A percentile compares a stretch with the other conserved stretches of the same genome.
phyloP scores from a whole-genome alignment of 768 basidiomycete species.

The Filobasidium floriforme region DNA sequence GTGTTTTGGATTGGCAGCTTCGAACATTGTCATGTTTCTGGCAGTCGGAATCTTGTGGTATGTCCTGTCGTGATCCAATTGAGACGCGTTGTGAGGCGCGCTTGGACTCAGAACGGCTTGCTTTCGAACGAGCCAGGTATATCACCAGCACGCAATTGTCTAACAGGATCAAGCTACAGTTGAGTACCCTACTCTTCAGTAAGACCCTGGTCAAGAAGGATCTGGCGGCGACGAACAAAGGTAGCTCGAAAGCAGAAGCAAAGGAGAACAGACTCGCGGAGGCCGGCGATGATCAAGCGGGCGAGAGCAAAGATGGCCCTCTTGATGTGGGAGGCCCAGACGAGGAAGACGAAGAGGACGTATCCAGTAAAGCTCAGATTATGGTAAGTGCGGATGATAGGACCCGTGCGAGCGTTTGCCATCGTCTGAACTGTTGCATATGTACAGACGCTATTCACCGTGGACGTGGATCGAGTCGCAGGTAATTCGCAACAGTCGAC shows the following conservation, averaged over 20 bases:
- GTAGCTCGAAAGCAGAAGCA: no score
- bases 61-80: slow-evolving; percentile 32
- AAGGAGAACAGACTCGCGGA: slow-evolving; percentile 3
- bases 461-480: slow-evolving; percentile 74
- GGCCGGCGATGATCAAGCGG: slow-evolving; percentile 23
- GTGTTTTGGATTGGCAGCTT: slow-evolving; percentile 38
- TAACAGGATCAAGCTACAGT: slow-evolving; percentile 62
- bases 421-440: slow-evolving; percentile 1
- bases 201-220: slow-evolving; percentile 84
- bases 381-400: slow-evolving; percentile 52
- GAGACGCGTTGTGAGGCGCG: neutral
- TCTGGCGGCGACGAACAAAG: slow-evolving; percentile 51
- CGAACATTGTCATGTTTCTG: slow-evolving; percentile 45
- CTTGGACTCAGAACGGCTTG: neutral
- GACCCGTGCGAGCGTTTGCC: neutral
- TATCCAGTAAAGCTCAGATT: slow-evolving; percentile 62
- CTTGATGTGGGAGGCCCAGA: slow-evolving; percentile 36
- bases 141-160: slow-evolving; percentile 58
- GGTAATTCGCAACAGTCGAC: neutral
- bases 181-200: slow-evolving; percentile 74
- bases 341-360: slow-evolving; percentile 50
- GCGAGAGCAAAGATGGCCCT: slow-evolving; percentile 21
- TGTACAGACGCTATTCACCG: slow-evolving; percentile 73
- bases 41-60: no score
- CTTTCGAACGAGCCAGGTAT: slow-evolving; percentile 6